Percentiles rank a stretch among this genome's conserved stretches.
phyloP scores from a whole-genome alignment of 1,284 basidiomycete species.

The Spongiforma sp. region DNA sequence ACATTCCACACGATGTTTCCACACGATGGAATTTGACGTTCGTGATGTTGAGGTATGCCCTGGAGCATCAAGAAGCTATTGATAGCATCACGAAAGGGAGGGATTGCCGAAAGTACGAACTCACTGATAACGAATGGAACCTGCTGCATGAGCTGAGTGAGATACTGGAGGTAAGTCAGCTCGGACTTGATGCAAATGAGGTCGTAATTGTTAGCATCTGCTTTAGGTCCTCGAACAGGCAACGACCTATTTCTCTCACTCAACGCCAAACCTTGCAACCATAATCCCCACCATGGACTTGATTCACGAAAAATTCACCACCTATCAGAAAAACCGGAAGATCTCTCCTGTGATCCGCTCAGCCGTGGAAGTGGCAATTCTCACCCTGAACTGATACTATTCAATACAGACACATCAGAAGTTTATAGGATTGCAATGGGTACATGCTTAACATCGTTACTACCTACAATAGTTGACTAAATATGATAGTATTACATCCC shows the following conservation, averaged over 20 bases:
- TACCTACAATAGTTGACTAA: background rate
- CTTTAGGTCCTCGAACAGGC: background rate
- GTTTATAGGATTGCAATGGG: constrained; percentile 1
- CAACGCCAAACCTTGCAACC: background rate
- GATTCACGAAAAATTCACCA: background rate
- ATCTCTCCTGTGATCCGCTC: background rate
- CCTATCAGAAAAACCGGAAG: background rate
- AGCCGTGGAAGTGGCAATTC: background rate
- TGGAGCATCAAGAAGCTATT: background rate
- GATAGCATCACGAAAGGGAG: constrained; percentile 1
- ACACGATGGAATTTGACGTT: background rate
- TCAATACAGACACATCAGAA: background rate
- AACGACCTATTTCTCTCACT: background rate
- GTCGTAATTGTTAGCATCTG: background rate
- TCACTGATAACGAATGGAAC: background rate
- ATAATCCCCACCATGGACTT: background rate
- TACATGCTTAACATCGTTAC: background rate
- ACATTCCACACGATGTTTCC: too few species aligned
- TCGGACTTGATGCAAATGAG: background rate
- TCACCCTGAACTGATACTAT: background rate
- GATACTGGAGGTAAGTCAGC: too few species aligned
- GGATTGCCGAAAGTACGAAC: background rate
- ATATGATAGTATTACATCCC: background rate
- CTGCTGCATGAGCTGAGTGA: background rate
- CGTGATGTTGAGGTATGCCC: background rate